A percentile compares a stretch with the other conserved stretches of the same genome.
Evolutionary conservation across 306 rosid species (phyloP).

Genomic region (Sesbania bispinosa): DNA sequence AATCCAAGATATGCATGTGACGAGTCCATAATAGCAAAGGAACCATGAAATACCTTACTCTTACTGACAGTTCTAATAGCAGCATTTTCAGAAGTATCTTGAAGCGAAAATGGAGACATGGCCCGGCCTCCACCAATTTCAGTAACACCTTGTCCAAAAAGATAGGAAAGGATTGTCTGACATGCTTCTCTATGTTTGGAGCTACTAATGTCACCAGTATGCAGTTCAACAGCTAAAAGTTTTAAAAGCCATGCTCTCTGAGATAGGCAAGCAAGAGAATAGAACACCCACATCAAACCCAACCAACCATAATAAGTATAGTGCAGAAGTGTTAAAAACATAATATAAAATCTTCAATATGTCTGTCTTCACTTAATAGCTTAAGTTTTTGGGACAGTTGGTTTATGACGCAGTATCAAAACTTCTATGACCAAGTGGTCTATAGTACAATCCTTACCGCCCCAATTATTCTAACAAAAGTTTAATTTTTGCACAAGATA

Average conservation of each 20-base stretch:
- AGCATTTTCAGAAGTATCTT: slow-evolving; percentile 46
- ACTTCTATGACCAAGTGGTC: too few species aligned
- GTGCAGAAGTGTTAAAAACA: not conserved
- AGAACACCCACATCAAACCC: slow-evolving; percentile 19
- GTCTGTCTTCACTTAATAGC: not conserved
- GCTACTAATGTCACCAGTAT: slow-evolving; percentile 70
- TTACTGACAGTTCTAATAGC: slow-evolving; percentile 60
- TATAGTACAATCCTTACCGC: not conserved
- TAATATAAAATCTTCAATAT: not conserved
- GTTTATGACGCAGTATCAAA: not conserved
- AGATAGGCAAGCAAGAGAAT: slow-evolving; percentile 19
- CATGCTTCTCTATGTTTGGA: slow-evolving; percentile 68
- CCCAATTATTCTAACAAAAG: not conserved
- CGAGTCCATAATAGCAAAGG: slow-evolving; percentile 3
- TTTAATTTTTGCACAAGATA: not conserved
- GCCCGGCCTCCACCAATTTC: slow-evolving; percentile 44
- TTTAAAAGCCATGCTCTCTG: slow-evolving; percentile 95
- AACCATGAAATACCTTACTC: slow-evolving; percentile 69
- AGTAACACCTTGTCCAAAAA: slow-evolving; percentile 58
- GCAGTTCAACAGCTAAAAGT: slow-evolving; percentile 82
- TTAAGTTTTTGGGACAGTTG: not conserved
- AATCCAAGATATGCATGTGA: slow-evolving; percentile 20
- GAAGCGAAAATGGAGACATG: slow-evolving; percentile 34
- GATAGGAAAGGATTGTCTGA: slow-evolving; percentile 66
- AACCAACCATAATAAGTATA: slow-evolving; percentile 8